Conservation (phyloP, 2,329 filamentous ascomycete species). For the Paraphaeosphaeria sporulosa region DNA sequence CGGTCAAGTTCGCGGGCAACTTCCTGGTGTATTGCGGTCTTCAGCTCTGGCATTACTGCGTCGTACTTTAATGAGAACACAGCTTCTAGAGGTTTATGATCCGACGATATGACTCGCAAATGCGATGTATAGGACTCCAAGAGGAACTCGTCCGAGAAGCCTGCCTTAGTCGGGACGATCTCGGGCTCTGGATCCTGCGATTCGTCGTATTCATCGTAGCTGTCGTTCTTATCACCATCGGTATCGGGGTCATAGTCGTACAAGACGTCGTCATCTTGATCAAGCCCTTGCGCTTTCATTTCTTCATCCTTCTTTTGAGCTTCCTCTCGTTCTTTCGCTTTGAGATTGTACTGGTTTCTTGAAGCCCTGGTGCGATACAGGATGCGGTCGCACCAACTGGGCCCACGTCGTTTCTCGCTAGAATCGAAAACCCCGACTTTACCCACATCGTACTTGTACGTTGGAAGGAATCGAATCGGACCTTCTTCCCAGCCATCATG, state of each 20-base stretch:
- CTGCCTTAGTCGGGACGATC: conserved; percentile 65
- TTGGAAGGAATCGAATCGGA: conserved; percentile 84
- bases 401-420: conserved; percentile 89
- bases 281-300: conserved; percentile 81
- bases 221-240: conserved; percentile 65
- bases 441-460: conserved; percentile 98
- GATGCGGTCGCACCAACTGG: conserved; percentile 97
- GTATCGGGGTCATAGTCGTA: conserved; percentile 90
- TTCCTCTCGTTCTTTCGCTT: conserved; percentile 69
- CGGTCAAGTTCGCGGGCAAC: conserved; percentile 88
- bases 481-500: conserved; percentile 94
- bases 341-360: conserved; percentile 70
- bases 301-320: conserved; percentile 79
- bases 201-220: conserved; percentile 39
- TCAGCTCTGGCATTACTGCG: conserved; percentile 83
- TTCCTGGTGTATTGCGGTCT: conserved; percentile 83
- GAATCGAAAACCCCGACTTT: conserved; percentile 92
- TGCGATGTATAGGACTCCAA: conserved; percentile 83
- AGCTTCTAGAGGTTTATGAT: conserved; percentile 91
- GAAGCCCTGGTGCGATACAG: conserved; percentile 81
- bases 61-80: conserved; percentile 87
- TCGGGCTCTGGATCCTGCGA: conserved; percentile 54
- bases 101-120: conserved; percentile 87
- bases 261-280: conserved; percentile 79
- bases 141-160: conserved; percentile 62